phyloP scores from a whole-genome alignment of 2,329 filamentous ascomycete species.

The Atkinsonella hypoxylon region DNA sequence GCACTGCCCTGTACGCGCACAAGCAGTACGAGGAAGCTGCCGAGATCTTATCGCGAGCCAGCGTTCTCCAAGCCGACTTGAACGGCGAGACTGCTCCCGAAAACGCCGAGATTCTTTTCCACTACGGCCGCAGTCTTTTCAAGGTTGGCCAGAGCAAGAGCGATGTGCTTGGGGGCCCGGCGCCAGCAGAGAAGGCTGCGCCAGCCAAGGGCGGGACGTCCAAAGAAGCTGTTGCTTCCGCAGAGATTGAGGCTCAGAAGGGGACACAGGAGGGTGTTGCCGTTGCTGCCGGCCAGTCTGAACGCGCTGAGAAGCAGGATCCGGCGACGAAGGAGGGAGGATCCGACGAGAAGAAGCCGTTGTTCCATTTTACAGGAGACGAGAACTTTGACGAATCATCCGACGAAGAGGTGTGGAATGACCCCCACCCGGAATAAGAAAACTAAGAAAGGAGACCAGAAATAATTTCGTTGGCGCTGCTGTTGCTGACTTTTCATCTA shows the following conservation, averaged over 20 bases:
- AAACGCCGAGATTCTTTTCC: slow-evolving; percentile 88
- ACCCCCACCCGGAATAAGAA: neutral
- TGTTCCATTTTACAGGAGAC: slow-evolving; percentile 88
- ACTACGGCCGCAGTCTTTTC: slow-evolving; percentile 88
- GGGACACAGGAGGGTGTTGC: slow-evolving; percentile 34
- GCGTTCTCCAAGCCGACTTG: slow-evolving; percentile 78
- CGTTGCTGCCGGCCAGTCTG: slow-evolving; percentile 30
- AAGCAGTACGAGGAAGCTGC: slow-evolving; percentile 80
- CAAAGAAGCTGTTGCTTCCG: slow-evolving; percentile 22
- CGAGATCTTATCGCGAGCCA: slow-evolving; percentile 79
- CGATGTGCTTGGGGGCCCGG: slow-evolving; percentile 80
- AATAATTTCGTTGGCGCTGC: neutral
- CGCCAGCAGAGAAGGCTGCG: slow-evolving; percentile 42
- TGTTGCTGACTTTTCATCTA: neutral
- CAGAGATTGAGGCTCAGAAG: slow-evolving; percentile 27
- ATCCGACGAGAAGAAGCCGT: slow-evolving; percentile 49
- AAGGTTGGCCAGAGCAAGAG: slow-evolving; percentile 90
- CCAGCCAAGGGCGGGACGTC: slow-evolving; percentile 27
- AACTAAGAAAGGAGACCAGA: too few species aligned
- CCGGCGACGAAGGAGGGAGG: slow-evolving; percentile 22
- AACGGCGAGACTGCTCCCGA: slow-evolving; percentile 85
- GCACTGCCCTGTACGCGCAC: slow-evolving; percentile 73
- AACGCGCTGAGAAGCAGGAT: slow-evolving; percentile 27
- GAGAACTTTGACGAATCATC: slow-evolving; percentile 85
- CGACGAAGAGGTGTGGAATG: slow-evolving; percentile 47